Evolutionary conservation across 495 filamentous ascomycete species (phyloP).

Genomic region (Aspergillus hancockii): DNA sequence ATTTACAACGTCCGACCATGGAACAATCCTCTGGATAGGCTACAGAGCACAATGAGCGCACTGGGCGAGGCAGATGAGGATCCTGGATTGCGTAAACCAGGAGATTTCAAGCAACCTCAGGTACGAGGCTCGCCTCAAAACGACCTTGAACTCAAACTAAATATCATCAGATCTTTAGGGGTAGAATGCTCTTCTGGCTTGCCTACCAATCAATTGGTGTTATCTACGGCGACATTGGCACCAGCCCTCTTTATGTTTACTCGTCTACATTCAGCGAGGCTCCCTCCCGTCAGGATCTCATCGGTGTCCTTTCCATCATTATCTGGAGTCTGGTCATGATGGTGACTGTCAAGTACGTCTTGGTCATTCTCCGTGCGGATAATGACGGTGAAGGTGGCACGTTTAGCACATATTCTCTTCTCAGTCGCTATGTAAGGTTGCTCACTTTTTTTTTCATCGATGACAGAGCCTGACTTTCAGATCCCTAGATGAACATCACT

Average conservation of each 20-base stretch:
- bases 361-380: slow-evolving; percentile 69
- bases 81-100: slow-evolving; percentile 21
- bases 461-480: neutral
- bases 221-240: slow-evolving; percentile 79
- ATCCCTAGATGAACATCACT: slow-evolving; percentile 25
- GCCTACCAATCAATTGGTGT: slow-evolving; percentile 71
- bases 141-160: slow-evolving; percentile 5
- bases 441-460: neutral
- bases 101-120: slow-evolving; percentile 24
- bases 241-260: slow-evolving; percentile 71
- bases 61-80: slow-evolving; percentile 19
- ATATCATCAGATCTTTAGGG: slow-evolving; percentile 20
- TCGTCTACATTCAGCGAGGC: slow-evolving; percentile 65
- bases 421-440: slow-evolving; percentile 63
- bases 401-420: slow-evolving; percentile 70
- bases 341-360: slow-evolving; percentile 72
- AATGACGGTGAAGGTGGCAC: slow-evolving; percentile 80
- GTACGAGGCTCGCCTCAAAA: slow-evolving; percentile 1
- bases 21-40: neutral
- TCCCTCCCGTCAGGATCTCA: slow-evolving; percentile 60
- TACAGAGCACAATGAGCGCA: slow-evolving; percentile 2
- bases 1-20: slow-evolving; percentile 10
- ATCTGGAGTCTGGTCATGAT: slow-evolving; percentile 74
- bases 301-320: slow-evolving; percentile 71
- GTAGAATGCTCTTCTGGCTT: slow-evolving; percentile 40